Base-by-base conservation (phyloP, 2,329 filamentous ascomycete genomes). In the Aspergillus persii region DNA sequence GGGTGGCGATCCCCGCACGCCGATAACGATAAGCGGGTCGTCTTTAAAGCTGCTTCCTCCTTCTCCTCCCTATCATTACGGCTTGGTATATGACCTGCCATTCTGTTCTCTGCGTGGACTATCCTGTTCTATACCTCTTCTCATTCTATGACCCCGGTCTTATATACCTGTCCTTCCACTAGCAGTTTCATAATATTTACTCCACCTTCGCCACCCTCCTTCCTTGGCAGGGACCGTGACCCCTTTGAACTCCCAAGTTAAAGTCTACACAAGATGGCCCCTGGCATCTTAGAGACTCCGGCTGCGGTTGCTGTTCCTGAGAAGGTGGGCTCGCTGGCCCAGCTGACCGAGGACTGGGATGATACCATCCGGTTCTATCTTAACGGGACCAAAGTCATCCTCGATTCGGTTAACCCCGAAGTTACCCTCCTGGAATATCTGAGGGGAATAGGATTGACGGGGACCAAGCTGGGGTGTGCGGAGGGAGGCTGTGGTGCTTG, bases 391-490 rank as follows among this genome's bases (percentile, higher is more conserved):
- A 91, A 88, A 65, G 90, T 98, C 15, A 85, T 89, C 1, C 80
- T 99, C 15, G 93, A 97, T 66, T 85, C 91, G 11, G 86, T 95
- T 54, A 93, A 98, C 70, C 95, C 95, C 0, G 94, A 98, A 73
- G 83, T 93, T 51, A 99, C 95, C 0, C 82, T 99, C 33, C 81
- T 99, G 6, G 94, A 98, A 74, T 99, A 98, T 69, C 83, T 99
- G 44, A 85, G 95, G 63, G 94, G 93, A 23, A 90, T 98, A 71
- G 95, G 95, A 0, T 80, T 98, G 67, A 98, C 94, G 4, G 95
- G 95, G 12, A 98, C 95, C 11, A 99, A 99, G 77, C 83, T 98
- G 76, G 95, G 95, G 51, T 99, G 95, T 78, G 92, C 92, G 53
- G 95, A 99, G 80, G 95, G 95, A 63, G 95, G 95, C 2, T 99